These are phyloP conservation scores for Evansstolkia leycettana DNA, from an alignment of 495 filamentous ascomycete genomes.

Conservation along the genomic window DNA sequence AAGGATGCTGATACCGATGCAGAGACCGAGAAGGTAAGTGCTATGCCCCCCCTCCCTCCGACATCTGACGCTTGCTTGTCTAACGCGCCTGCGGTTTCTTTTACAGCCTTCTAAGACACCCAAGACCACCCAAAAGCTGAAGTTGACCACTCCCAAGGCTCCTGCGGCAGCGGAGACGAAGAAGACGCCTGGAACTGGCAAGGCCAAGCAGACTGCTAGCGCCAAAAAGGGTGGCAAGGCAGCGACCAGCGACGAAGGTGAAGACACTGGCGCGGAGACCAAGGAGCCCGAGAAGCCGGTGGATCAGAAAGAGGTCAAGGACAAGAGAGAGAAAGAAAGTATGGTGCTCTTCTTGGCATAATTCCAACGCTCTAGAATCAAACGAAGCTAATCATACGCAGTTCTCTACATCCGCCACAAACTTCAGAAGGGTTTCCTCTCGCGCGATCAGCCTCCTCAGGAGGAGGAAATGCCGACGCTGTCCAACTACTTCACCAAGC, in stretches of 20 bases:
- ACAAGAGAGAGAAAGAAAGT: conserved; percentile 59
- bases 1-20: conserved; percentile 51
- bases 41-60: conserved; percentile 1
- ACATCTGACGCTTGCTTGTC: background rate
- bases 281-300: conserved; percentile 43
- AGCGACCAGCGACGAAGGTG: conserved; percentile 29
- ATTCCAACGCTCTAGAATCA: background rate
- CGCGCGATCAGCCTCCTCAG: conserved; percentile 65
- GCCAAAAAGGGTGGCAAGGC: conserved; percentile 29
- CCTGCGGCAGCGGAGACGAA: conserved; percentile 29
- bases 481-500: conserved; percentile 64
- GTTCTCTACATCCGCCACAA: conserved; percentile 81
- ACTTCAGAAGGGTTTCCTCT: conserved; percentile 83
- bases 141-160: conserved; percentile 40
- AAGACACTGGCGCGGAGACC: conserved; percentile 27
- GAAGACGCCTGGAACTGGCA: conserved; percentile 42
- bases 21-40: conserved; percentile 54
- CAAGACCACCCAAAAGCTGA: conserved; percentile 44
- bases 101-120: conserved; percentile 42
- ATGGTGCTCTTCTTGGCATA: conserved; percentile 12
- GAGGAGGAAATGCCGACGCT: conserved; percentile 81
- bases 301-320: conserved; percentile 47
- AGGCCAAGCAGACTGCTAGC: conserved; percentile 41
- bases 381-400: conserved; percentile 8
- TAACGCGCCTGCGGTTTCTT: conserved; percentile 5